Evolutionary conservation across 2,329 filamentous ascomycete genomes (phyloP).

Genomic region (Cadophora sp.): DNA sequence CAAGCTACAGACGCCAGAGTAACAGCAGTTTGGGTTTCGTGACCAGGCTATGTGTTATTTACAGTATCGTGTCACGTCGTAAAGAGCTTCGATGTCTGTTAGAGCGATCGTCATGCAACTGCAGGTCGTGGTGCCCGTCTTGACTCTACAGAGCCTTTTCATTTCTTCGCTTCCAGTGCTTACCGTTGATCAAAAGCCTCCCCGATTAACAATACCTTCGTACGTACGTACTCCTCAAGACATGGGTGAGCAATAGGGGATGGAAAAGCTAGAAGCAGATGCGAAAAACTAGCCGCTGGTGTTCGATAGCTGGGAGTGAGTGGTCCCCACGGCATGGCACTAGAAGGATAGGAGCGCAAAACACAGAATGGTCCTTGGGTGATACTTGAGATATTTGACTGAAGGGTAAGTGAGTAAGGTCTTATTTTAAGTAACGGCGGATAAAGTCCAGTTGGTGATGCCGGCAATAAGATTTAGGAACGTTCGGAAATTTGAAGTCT

Average conservation of each 20-base stretch:
- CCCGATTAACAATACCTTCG: neutral
- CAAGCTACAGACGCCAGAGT: neutral
- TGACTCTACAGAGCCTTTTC: too few species aligned
- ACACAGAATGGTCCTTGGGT: neutral
- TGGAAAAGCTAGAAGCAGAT: conserved; percentile 3
- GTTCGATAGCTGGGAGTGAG: neutral
- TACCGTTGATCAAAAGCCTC: neutral
- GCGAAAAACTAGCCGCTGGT: conserved; percentile 20
- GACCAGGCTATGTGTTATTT: neutral
- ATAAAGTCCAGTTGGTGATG: neutral
- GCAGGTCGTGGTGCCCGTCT: neutral
- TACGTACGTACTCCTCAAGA: neutral
- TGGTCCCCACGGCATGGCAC: neutral
- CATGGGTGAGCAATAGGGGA: neutral
- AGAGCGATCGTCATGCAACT: neutral
- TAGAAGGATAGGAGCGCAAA: neutral
- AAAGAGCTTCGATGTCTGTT: conserved; percentile 1
- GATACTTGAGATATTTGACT: neutral
- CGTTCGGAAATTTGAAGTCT: conserved; percentile 8
- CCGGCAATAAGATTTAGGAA: conserved; percentile 6
- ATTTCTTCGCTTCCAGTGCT: neutral
- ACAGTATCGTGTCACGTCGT: neutral
- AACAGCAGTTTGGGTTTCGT: neutral
- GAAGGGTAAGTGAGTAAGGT: neutral
- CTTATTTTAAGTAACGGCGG: neutral